These are phyloP conservation scores for Cyclocybe aegerita DNA, from an alignment of 768 basidiomycete species.

Conservation along the genomic window DNA sequence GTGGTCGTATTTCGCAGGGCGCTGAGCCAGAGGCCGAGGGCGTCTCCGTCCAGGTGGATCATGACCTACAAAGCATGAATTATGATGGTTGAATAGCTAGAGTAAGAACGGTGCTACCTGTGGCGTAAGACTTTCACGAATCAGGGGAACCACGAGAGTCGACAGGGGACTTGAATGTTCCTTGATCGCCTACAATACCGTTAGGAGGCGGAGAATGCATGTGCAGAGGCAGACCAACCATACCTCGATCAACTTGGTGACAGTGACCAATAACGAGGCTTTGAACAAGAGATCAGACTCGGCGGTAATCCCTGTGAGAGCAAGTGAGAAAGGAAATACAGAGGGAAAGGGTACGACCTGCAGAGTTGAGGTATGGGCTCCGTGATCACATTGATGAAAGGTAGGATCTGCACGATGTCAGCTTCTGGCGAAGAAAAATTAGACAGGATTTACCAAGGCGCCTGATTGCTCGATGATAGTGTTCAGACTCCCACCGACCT, in stretches of 20 bases:
- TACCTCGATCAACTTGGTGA: slow-evolving; percentile 72
- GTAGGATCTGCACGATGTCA: slow-evolving; percentile 52
- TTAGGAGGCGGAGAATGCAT: neutral
- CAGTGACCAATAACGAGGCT: slow-evolving; percentile 62
- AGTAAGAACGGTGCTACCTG: slow-evolving; percentile 36
- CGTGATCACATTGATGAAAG: slow-evolving; percentile 60
- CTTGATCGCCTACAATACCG: slow-evolving; percentile 56
- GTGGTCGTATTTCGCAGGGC: slow-evolving; percentile 65
- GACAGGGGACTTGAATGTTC: slow-evolving; percentile 57
- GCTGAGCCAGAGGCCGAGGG: slow-evolving; percentile 69
- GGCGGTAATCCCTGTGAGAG: slow-evolving; percentile 58
- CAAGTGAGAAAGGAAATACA: neutral
- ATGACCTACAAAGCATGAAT: slow-evolving; percentile 42
- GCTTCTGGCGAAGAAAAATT: neutral
- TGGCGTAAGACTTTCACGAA: slow-evolving; percentile 63
- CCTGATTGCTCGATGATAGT: slow-evolving; percentile 62
- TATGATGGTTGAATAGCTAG: neutral
- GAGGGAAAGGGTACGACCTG: slow-evolving; percentile 30
- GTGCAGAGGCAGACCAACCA: slow-evolving; percentile 6
- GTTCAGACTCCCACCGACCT: slow-evolving; percentile 69
- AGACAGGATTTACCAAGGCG: slow-evolving; percentile 28
- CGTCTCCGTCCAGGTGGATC: slow-evolving; percentile 78
- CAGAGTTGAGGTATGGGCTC: slow-evolving; percentile 72
- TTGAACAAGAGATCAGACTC: slow-evolving; percentile 74
- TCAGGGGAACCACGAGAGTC: slow-evolving; percentile 58